phyloP scores from a whole-genome alignment of 2,329 filamentous ascomycete species.

The Phyllosticta ampelicida region DNA sequence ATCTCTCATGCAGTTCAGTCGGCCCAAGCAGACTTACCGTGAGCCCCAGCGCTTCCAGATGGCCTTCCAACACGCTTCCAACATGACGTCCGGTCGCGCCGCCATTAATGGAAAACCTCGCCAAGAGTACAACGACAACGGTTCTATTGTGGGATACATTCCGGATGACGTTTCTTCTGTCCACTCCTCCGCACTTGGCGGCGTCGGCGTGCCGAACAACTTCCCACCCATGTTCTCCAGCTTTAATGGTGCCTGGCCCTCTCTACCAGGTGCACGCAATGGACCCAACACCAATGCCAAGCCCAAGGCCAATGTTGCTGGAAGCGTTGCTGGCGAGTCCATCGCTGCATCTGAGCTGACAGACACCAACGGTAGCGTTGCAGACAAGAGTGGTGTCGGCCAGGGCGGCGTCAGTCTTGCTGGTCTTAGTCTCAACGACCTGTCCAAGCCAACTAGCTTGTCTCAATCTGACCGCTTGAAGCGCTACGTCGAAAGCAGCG shows the following conservation, averaged over 20 bases:
- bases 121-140: conserved; percentile 56
- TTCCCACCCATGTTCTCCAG: conserved; percentile 94
- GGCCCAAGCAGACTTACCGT: conserved; percentile 85
- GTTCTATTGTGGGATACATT: conserved; percentile 89
- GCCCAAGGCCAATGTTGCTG: conserved; percentile 42
- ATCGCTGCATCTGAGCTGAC: conserved; percentile 85
- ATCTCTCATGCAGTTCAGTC: conserved; percentile 86
- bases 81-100: conserved; percentile 41
- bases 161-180: conserved; percentile 95
- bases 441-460: conserved; percentile 59
- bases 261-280: conserved; percentile 60
- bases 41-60: conserved; percentile 78
- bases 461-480: conserved; percentile 86
- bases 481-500: conserved; percentile 82
- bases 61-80: conserved; percentile 58
- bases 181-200: conserved; percentile 81
- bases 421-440: conserved; percentile 64
- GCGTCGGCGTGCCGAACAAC: conserved; percentile 67
- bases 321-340: conserved; percentile 83
- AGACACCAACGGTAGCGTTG: conserved; percentile 67
- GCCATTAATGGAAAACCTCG: conserved; percentile 39
- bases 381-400: conserved; percentile 58
- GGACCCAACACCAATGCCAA: conserved; percentile 54
- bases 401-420: conserved; percentile 84
- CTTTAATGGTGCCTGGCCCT: conserved; percentile 85